phyloP scores from a whole-genome alignment of 1,139 yeast genomes.

The Insectozyma bohioensis region DNA sequence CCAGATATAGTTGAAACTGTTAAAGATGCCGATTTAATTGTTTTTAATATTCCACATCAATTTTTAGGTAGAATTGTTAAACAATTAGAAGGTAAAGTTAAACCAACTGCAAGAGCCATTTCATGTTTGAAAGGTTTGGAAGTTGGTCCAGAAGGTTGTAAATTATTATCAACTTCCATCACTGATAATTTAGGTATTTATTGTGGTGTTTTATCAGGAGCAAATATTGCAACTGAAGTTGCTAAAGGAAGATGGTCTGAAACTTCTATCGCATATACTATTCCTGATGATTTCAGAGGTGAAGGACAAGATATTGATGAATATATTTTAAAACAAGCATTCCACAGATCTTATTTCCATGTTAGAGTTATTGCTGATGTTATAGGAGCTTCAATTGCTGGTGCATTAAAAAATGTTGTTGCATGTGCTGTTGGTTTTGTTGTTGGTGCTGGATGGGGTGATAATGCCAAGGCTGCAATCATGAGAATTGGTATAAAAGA shows the following conservation, averaged over 20 bases:
- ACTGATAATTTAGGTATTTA: slow-evolving; percentile 74
- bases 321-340: slow-evolving; percentile 63
- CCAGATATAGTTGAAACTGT: slow-evolving; percentile 79
- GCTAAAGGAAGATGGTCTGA: slow-evolving; percentile 93
- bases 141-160: slow-evolving; percentile 77
- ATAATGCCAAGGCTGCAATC: slow-evolving; percentile 92
- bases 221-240: slow-evolving; percentile 92
- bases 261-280: slow-evolving; percentile 86
- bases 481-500: slow-evolving; percentile 92
- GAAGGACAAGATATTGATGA: slow-evolving; percentile 73
- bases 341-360: slow-evolving; percentile 96
- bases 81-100: slow-evolving; percentile 74
- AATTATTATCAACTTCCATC: slow-evolving; percentile 72
- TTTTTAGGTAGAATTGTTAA: slow-evolving; percentile 71
- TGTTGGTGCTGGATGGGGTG: slow-evolving; percentile 97
- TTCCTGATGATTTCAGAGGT: slow-evolving; percentile 71
- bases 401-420: slow-evolving; percentile 91
- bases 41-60: slow-evolving; percentile 95
- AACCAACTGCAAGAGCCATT: slow-evolving; percentile 72
- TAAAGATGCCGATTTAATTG: slow-evolving; percentile 72
- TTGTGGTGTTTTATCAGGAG: slow-evolving; percentile 95
- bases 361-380: slow-evolving; percentile 86
- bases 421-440: slow-evolving; percentile 95
- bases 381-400: slow-evolving; percentile 91
- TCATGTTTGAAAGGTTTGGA: slow-evolving; percentile 93